A percentile compares a stretch with the other conserved stretches of the same genome.
phyloP scores from a whole-genome alignment of 805 yeast genomes.

The Metschnikowia picachoensis region DNA sequence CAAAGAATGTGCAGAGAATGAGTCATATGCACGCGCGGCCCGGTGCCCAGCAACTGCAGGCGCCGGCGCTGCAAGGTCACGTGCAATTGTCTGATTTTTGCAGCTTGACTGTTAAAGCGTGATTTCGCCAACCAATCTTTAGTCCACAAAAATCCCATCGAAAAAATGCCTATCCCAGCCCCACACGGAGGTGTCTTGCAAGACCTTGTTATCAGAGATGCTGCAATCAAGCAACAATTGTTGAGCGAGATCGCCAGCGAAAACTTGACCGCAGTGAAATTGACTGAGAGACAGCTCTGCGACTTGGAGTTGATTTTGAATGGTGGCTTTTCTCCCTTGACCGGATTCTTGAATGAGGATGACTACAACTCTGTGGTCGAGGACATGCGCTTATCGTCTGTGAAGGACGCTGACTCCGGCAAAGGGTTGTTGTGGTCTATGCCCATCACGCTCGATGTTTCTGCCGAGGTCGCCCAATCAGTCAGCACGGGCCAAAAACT shows the following conservation, averaged over 20 bases:
- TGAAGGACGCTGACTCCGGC: slow-evolving; percentile 27
- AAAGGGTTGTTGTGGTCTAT: slow-evolving; percentile 83
- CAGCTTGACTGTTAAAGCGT: neutral
- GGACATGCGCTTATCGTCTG: slow-evolving; percentile 61
- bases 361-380: slow-evolving; percentile 69
- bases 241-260: slow-evolving; percentile 50
- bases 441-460: slow-evolving; percentile 86
- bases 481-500: slow-evolving; percentile 57
- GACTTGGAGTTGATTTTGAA: slow-evolving; percentile 87
- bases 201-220: slow-evolving; percentile 82
- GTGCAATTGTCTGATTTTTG: slow-evolving; percentile 21
- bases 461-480: slow-evolving; percentile 42
- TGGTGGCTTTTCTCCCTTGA: slow-evolving; percentile 90
- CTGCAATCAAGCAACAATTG: slow-evolving; percentile 51
- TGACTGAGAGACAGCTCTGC: slow-evolving; percentile 87
- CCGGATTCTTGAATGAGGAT: slow-evolving; percentile 60
- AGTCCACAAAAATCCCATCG: too few relatives aligned
- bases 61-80: slow-evolving; percentile 13
- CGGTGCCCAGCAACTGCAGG: neutral
- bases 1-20: neutral
- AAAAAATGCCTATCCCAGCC: slow-evolving; percentile 48
- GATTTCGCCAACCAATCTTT: neutral
- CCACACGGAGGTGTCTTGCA: slow-evolving; percentile 93
- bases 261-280: slow-evolving; percentile 41
- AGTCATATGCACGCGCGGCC: neutral